Evolutionary conservation across 164 flowering plant species (phyloP).

Genomic region (Aristolochia fimbriata): DNA sequence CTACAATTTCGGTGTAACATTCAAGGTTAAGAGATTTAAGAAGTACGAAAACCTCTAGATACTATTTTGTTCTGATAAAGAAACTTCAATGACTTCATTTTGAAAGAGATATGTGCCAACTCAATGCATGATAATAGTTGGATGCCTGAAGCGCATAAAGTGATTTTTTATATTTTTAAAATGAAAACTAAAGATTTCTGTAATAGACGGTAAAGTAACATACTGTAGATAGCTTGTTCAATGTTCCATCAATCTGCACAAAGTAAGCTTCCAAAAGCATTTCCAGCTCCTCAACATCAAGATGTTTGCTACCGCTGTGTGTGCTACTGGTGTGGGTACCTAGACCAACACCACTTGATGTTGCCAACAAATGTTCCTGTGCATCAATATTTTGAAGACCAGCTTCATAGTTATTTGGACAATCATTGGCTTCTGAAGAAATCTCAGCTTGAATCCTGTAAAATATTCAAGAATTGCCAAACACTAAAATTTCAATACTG

Average conservation of each 20-base stretch:
- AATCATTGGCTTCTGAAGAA: conserved; percentile 32
- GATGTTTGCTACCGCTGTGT: conserved; percentile 54
- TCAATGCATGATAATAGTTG: no score
- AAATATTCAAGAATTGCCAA: neutral
- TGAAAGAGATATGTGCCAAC: no score
- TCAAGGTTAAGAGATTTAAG: no score
- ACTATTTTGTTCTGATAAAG: no score
- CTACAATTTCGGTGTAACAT: no score
- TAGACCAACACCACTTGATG: conserved; percentile 33
- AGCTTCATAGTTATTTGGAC: conserved; percentile 24
- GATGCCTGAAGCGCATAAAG: no score
- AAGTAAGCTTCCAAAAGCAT: conserved; percentile 98
- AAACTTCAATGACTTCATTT: no score
- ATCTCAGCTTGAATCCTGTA: conserved; percentile 42
- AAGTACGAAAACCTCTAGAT: no score
- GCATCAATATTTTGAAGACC: conserved; percentile 26
- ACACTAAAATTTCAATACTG: neutral
- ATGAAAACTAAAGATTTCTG: no score
- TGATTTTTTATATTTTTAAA: no score
- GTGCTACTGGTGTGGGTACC: conserved; percentile 65
- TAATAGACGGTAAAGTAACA: no score
- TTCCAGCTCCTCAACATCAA: conserved; percentile 92
- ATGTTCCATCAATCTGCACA: conserved; percentile 88
- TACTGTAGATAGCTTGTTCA: conserved; percentile 86
- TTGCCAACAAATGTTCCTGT: conserved; percentile 29